phyloP scores from a whole-genome alignment of 768 basidiomycete species.

The Rubroboletus pulcherrimus region DNA sequence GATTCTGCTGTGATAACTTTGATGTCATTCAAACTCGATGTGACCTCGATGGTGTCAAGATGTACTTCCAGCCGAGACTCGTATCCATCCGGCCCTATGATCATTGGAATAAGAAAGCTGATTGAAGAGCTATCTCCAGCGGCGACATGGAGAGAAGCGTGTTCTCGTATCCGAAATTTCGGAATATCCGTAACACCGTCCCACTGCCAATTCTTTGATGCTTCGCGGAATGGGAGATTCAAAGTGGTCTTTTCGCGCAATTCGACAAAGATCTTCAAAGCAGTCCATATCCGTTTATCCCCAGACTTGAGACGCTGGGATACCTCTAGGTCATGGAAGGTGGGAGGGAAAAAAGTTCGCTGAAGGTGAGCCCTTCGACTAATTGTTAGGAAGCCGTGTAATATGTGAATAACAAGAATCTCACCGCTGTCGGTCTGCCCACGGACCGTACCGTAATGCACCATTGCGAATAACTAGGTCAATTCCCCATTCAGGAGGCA shows the following conservation, averaged over 20 bases:
- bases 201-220: slow-evolving; percentile 97
- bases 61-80: slow-evolving; percentile 77
- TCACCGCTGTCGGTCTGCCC: slow-evolving; percentile 92
- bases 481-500: slow-evolving; percentile 91
- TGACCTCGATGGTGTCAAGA: slow-evolving; percentile 70
- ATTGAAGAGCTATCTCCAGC: slow-evolving; percentile 83
- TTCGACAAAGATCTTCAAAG: slow-evolving; percentile 77
- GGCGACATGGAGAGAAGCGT: slow-evolving; percentile 67
- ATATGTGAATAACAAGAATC: slow-evolving; percentile 2
- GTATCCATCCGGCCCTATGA: slow-evolving; percentile 70
- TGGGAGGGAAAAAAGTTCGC: slow-evolving; percentile 75
- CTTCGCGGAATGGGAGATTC: slow-evolving; percentile 86
- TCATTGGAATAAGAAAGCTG: slow-evolving; percentile 80
- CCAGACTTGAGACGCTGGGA: slow-evolving; percentile 65
- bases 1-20: slow-evolving; percentile 72
- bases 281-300: slow-evolving; percentile 79
- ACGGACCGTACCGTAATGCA: slow-evolving; percentile 82
- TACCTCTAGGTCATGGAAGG: slow-evolving; percentile 59
- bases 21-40: slow-evolving; percentile 87
- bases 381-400: slow-evolving; percentile 1
- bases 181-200: slow-evolving; percentile 56
- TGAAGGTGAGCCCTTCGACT: slow-evolving; percentile 66
- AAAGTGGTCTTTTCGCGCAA: slow-evolving; percentile 73
- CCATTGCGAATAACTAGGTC: slow-evolving; percentile 81
- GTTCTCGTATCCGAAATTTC: slow-evolving; percentile 54